These are phyloP conservation scores for Cladosporium oxysporum DNA, from an alignment of 2,329 filamentous ascomycete species.

Conservation along the genomic window DNA sequence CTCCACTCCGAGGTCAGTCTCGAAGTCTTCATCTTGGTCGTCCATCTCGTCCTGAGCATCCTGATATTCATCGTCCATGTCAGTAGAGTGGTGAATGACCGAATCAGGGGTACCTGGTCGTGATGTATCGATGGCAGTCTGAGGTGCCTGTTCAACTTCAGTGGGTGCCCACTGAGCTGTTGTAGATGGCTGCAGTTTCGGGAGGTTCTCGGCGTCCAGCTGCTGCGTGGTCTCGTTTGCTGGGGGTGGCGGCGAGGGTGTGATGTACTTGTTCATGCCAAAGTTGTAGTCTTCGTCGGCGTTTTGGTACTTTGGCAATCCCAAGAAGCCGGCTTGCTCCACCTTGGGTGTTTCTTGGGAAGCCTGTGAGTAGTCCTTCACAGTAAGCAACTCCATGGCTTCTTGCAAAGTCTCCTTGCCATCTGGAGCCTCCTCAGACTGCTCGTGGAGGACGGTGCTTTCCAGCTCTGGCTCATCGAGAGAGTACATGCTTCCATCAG, in stretches of 20 bases:
- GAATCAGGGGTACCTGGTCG: conserved; percentile 75
- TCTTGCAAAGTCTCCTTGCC: conserved; percentile 37
- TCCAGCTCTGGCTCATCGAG: conserved; percentile 37
- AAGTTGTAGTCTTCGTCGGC: conserved; percentile 55
- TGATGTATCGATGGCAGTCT: conserved; percentile 27
- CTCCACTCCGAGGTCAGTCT: conserved; percentile 14
- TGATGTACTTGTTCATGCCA: conserved; percentile 58
- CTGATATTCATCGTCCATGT: conserved; percentile 17
- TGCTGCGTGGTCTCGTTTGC: conserved; percentile 27
- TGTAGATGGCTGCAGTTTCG: conserved; percentile 28
- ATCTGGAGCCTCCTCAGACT: conserved; percentile 24
- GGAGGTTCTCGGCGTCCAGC: conserved; percentile 26
- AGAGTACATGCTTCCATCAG: conserved; percentile 60
- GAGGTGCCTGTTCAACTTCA: conserved; percentile 26
- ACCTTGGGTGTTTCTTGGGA: conserved; percentile 23
- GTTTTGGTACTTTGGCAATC: conserved; percentile 39
- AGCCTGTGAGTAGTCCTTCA: conserved; percentile 38
- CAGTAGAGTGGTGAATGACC: conserved; percentile 70
- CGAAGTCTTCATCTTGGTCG: conserved; percentile 19
- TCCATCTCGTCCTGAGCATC: conserved; percentile 13
- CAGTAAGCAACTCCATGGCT: conserved; percentile 38
- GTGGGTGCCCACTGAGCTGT: conserved; percentile 17
- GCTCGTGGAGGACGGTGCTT: conserved; percentile 30
- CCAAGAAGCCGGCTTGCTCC: conserved; percentile 30
- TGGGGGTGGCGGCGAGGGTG: conserved; percentile 45